Base-by-base conservation (phyloP, 2,329 filamentous ascomycete species). In the Ilyonectria sp. region DNA sequence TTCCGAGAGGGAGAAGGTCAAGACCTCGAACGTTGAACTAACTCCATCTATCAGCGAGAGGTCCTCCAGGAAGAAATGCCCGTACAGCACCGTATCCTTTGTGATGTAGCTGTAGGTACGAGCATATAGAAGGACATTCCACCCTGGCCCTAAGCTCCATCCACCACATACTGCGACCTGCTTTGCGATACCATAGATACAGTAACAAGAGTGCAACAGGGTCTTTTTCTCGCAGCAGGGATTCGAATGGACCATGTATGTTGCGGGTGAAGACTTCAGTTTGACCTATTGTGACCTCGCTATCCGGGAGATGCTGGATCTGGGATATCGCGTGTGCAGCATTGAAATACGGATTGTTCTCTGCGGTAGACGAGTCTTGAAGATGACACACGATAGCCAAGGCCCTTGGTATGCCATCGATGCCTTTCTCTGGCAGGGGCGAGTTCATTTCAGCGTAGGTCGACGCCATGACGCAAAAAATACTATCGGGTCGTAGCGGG, bases 131-230 rank as follows among this genome's bases (percentile, higher is more conserved):
- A 40, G 80, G 81, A 49, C 80, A 79, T 70, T 85, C 83, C 40
- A 85, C 77, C 58, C 77, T 77, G 1, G 82, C 80, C 37, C 83
- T 76, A 1, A 84, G 74, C 21, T 78, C 78, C 65, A 85, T 79
- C 81, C 82, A 85, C 83, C 83, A 85, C 67, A 84, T 78, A 71
- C 76, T 76, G 17, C 76, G 76, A 40, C 82, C 56, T 61, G 78
- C 76, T 71, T 83, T 84, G 21, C 74, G 72, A 52, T 84, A 85
- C 83, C 82, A 85, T 4, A 84, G 63, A 68, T 82, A 83, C 0
- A 85, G 68, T 40, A 85, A 43, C 56, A 84, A 47, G 0, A 85
- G 76, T 1, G 83, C 81, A 0, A 79, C 67, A 2, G 83, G 78
- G 40, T 85, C 82, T 13, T 63, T 82, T 4, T 57, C 17, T 13